Evolutionary conservation across 2,329 filamentous ascomycete species (phyloP), one percentile per base, ranked within the genome.

Genomic region (Ophiostoma novo-ulmi): DNA sequence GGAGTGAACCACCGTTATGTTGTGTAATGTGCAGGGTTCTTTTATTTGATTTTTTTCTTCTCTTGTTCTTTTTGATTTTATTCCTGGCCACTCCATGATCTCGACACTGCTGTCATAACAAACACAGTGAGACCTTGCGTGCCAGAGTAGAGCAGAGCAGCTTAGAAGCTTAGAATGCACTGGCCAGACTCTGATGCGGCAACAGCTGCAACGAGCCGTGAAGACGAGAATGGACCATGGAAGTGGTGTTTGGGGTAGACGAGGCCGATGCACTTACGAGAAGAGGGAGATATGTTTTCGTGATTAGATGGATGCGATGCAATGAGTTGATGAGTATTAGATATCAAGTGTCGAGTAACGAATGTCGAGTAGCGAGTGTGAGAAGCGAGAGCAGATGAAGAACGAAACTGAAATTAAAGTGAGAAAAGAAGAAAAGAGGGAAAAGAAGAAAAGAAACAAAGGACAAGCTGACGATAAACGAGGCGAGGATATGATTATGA

Each of bases 1-100:
- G n/a, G 58, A 63, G 58, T 36, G 58, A 63, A 63, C 13, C 58
- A 63, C 58, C 58, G 58, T 63, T 36, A 63, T 63, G 58, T 26
- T 63, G 58, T 63, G 58, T 20, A 63, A 63, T 31, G 58, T 63
- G 58, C 58, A 63, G 58, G 58, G 58, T 31, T 58, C 13, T 35
- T 20, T 31, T 26, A 35, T 61, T 31, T 22, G 8, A 31, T 58
- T 58, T 3, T 26, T 26, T 58, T 2, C 26, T 5, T 55, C 48
- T 55, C 48, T 31, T 58, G 2, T 31, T 31, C 31, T 31, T 31
- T 31, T 31, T 31, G 31, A 31, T 4, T 26, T 1, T 58, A 5
- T 26, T 26, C 22, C 11, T 31, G n/a, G 5, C 52, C 44, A n/a
- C 13, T 17, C 2, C 44, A 48, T 17, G 52, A 26, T 58, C 52